Evolutionary conservation across 805 yeast species (phyloP).

Genomic region (Spathaspora arborariae): DNA sequence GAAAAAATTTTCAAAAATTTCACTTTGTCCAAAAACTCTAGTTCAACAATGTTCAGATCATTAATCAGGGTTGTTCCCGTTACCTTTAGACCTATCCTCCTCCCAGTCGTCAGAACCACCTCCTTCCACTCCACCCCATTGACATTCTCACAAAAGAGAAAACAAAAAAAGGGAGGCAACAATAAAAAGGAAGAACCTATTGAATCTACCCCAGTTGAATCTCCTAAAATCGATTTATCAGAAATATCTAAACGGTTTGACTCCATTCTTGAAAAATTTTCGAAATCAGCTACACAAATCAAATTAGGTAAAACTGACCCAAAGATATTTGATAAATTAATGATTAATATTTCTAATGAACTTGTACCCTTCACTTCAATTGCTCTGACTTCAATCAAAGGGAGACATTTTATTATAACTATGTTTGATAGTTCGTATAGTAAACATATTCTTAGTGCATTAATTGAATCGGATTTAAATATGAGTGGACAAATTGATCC

Average conservation of each 20-base stretch:
- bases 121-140: not conserved
- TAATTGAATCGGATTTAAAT: slow-evolving; percentile 64
- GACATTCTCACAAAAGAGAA: slow-evolving; percentile 7
- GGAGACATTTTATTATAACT: slow-evolving; percentile 69
- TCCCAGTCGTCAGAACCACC: too few relatives aligned
- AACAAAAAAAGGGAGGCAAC: slow-evolving; percentile 8
- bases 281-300: slow-evolving; percentile 54
- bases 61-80: not conserved
- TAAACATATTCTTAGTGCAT: slow-evolving; percentile 65
- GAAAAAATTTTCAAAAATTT: not conserved
- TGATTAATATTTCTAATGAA: slow-evolving; percentile 46
- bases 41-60: not conserved
- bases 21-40: too few relatives aligned
- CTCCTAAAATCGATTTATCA: slow-evolving; percentile 23
- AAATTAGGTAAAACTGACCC: slow-evolving; percentile 72
- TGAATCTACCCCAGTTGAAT: slow-evolving; percentile 11
- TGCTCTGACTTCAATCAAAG: slow-evolving; percentile 70
- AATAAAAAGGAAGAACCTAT: slow-evolving; percentile 14
- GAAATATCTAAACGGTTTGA: slow-evolving; percentile 43
- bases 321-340: slow-evolving; percentile 56
- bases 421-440: slow-evolving; percentile 80
- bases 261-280: slow-evolving; percentile 47
- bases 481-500: slow-evolving; percentile 79
- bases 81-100: not conserved
- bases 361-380: slow-evolving; percentile 51